Conservation (phyloP, 257 asterid species). For the Dorcoceras hygrometricum region DNA sequence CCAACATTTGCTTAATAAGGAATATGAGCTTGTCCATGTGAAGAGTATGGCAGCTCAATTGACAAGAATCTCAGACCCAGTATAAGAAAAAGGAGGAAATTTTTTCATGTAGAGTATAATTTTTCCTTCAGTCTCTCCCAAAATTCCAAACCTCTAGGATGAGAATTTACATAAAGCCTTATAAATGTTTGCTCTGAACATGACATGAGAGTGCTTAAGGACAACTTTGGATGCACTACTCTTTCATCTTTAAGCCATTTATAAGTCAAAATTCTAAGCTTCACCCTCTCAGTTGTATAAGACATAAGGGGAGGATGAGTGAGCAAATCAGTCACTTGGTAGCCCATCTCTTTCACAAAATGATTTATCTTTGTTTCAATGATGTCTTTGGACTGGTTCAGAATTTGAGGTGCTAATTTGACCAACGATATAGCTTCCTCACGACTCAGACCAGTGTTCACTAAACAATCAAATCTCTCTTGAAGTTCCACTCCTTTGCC, state of each 20-base stretch:
- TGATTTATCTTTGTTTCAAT: slow-evolving; percentile 44
- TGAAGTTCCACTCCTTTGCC: slow-evolving; percentile 67
- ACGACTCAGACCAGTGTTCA: slow-evolving; percentile 44
- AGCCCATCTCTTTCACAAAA: slow-evolving; percentile 51
- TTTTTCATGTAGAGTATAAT: slow-evolving; percentile 23
- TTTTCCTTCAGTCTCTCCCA: slow-evolving; percentile 56
- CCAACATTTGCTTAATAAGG: not conserved
- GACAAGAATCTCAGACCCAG: slow-evolving; percentile 10
- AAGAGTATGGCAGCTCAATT: not conserved
- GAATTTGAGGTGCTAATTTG: slow-evolving; percentile 48
- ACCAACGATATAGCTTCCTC: slow-evolving; percentile 47
- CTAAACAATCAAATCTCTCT: slow-evolving; percentile 63
- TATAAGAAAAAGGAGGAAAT: not conserved
- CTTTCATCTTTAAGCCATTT: slow-evolving; percentile 61
- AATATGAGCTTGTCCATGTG: not conserved
- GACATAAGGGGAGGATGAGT: slow-evolving; percentile 41
- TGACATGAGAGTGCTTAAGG: slow-evolving; percentile 65
- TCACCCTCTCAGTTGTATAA: slow-evolving; percentile 49
- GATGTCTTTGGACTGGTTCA: slow-evolving; percentile 54
- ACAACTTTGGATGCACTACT: slow-evolving; percentile 39
- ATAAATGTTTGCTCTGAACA: slow-evolving; percentile 43
- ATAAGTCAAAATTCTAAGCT: slow-evolving; percentile 50
- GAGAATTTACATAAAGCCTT: slow-evolving; percentile 46
- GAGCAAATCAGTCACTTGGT: slow-evolving; percentile 40
- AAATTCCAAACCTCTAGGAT: slow-evolving; percentile 51